Base-by-base conservation (phyloP, 2,329 filamentous ascomycete genomes). In the Aspergillus flavus region DNA sequence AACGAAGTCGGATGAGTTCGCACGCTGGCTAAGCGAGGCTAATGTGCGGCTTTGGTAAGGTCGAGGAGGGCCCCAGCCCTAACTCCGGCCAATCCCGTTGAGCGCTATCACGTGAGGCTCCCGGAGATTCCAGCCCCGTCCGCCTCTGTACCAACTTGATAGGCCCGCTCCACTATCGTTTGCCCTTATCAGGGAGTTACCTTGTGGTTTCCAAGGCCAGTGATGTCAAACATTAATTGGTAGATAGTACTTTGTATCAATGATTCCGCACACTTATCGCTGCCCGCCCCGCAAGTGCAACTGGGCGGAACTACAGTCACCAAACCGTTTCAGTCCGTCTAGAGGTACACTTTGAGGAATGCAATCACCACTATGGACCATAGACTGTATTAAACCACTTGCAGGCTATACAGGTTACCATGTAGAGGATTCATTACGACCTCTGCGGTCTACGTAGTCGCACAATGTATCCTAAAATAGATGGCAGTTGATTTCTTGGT, bases 11-110 rank as follows among this genome's bases (percentile, higher is more conserved):
- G 72, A 76, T 77, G 73, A 61, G 73, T 74, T 75, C 71, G 69
- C 71, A 73, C 66, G 66, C 69, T 72, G 72, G 73, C 74, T 80
- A 80, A 79, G 77, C 77, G 77, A 79, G 73, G 70, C 69, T 72
- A 70, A 70, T 79, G 76, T 78, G 77, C 72, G 76, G 71, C 32
- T 55, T 55, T 12, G 52, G 52, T 55, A 70, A 67, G 69, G 69
- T 64, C 63, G 63, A 65, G 32, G 70, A 76, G 75, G 75, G 77
- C 71, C 72, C 61, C 71, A 79, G 73, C 78, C 78, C 78, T 80
- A 80, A 78, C 65, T 56, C 63, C 53, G 62, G 41, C 73, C 73
- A 77, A 75, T 72, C 65, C 64, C 43, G 64, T 65, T 34, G 21
- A 23, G 3, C 5, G 0, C 0, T 4, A 19, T 73, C 74, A 76